These are phyloP conservation scores for Kwoniella mangroviensis DNA, from an alignment of 768 basidiomycete species.

Conservation along the genomic window DNA sequence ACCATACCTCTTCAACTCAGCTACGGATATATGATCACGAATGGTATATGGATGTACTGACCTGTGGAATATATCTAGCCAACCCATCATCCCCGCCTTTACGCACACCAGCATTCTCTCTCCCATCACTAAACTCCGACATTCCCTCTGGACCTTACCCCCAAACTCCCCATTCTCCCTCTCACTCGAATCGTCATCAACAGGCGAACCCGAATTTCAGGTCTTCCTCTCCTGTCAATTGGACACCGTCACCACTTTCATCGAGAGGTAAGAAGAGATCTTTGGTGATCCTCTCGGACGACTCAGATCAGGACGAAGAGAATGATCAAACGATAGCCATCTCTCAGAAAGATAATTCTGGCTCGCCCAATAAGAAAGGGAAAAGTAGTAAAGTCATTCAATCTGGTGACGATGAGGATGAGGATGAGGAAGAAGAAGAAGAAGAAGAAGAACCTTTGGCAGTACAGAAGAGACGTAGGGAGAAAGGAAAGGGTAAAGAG, in stretches of 20 bases:
- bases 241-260: conserved; percentile 17
- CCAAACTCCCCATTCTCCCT: conserved; percentile 17
- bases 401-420: conserved; percentile 19
- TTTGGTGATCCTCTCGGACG: conserved; percentile 9
- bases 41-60: too few relatives aligned
- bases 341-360: background rate
- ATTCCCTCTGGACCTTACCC: conserved; percentile 19
- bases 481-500: conserved; percentile 7
- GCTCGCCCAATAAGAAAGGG: background rate
- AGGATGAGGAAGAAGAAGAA: background rate
- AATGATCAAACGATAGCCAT: background rate
- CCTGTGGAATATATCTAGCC: conserved; percentile 1
- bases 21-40: background rate
- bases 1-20: background rate
- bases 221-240: background rate
- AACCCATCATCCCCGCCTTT: conserved; percentile 14
- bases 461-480: background rate
- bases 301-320: conserved; percentile 15
- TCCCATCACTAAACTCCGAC: conserved; percentile 13
- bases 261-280: conserved; percentile 1
- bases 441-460: conserved; percentile 5
- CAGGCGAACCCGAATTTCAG: background rate
- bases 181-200: background rate
- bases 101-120: conserved; percentile 19
- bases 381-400: conserved; percentile 6